Evolutionary conservation across 305 asterid genomes (phyloP), one percentile per base, ranked within the genome.

Genomic region (Stenogyne calaminthoides): DNA sequence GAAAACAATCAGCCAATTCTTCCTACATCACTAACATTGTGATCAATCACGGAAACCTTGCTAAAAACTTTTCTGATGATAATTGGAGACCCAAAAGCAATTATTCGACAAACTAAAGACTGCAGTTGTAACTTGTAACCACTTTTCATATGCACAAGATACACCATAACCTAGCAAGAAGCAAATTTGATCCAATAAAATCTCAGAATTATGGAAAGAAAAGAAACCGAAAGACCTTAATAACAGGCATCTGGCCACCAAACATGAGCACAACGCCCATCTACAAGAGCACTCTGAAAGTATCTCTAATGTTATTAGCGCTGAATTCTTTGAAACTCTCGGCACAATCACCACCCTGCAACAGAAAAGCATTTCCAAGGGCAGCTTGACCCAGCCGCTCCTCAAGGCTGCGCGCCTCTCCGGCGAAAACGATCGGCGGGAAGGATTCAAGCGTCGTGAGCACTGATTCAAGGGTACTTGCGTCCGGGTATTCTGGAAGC

Each of bases 341-440:
- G 0, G 88, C 88, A 56, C 88, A 84, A 42, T 84, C 88, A 6
- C 88, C 88, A 5, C 88, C 88, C 80, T 81, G 85, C 74, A 84
- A 57, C 7, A 84, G 77, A 40, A 81, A 84, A 12, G 88, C 86
- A 29, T 81, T 82, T 0, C 88, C 88, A 0, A 79, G 56, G 14
- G 88, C 86, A 19, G 86, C 88, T 54, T 79, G 83, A 0, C 81
- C 88, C 52, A 84, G 75, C 69, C 62, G 74, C 56, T 84, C 84
- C 82, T 84, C 84, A 2, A 84, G 88, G 69, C 78, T 81, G 22
- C 88, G 79, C 7, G 84, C 86, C 86, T 84, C 88, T 6, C 88
- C 88, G 5, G 84, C 88, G 69, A 81, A 84, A 6, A 84, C 86
- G 68, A 84, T 64, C 8, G 86, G 88, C 37, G 88, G 86, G 70